Base-by-base conservation (phyloP, 768 basidiomycete species). In the Serendipita sp. region DNA sequence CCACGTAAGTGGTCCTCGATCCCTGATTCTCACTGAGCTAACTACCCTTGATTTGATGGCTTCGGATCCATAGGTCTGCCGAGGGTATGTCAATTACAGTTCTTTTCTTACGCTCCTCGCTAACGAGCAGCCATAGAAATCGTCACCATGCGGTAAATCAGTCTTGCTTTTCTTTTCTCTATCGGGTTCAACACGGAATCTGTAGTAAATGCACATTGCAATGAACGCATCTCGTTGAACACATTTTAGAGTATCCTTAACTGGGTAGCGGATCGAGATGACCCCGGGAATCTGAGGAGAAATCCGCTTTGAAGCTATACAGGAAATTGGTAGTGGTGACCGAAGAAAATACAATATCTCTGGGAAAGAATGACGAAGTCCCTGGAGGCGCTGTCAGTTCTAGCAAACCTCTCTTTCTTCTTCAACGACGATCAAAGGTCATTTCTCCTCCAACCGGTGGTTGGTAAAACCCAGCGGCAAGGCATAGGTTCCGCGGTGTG, bases 401-500 rank as follows among this genome's bases (percentile, higher is more conserved):
- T n/a, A n/a, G n/a, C n/a, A n/a, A n/a, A n/a, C n/a, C 38, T 14
- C 38, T 38, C 14, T 38, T 38, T 38, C 14, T 38, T 2, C 14
- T 38, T 38, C 38, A 38, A 38, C 45, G 45, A 20, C 20, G 20
- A 9, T 48, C 20, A 48, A 28, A 28, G 7, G 20, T 5, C 45
- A 48, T 28, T 48, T 28, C 53, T 9, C 26, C 48, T 11, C 53
- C 53, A 31, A 58, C 86, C 0, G 82, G 77, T 22, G 85, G 75
- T 43, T 83, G 74, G 70, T 84, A 86, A 44, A 78, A 78, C 3
- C 95, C 95, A 17, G 88, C 86, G 48, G 88, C 90, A 62, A 98
- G 74, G 72, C 91, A 94, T 34, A 99, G 79, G 72, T 99, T 99
- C 14, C 95, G 82, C 30, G 92, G 83, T 7, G 96, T 98, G 69